Conservation (phyloP, 2,329 filamentous ascomycete genomes). For the Akanthomyces muscarius region DNA sequence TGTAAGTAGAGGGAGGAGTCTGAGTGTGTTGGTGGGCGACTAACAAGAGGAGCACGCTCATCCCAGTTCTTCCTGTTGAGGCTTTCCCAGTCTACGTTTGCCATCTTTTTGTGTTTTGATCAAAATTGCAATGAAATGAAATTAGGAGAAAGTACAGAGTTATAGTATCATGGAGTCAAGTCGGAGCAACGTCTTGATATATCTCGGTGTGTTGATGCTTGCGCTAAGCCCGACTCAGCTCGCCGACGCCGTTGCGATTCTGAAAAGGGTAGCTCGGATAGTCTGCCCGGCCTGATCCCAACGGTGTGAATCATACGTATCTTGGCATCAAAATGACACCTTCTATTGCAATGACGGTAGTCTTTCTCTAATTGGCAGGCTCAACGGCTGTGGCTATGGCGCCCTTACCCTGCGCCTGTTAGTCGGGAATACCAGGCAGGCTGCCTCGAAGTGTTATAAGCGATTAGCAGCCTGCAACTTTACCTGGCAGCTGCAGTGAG, state of each 20-base stretch:
- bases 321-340: background rate
- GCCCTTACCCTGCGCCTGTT: too few species aligned
- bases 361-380: too few species aligned
- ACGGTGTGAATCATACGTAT: background rate
- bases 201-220: background rate
- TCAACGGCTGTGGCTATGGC: too few species aligned
- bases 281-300: background rate
- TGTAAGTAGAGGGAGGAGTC: background rate
- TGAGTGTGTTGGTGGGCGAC: background rate
- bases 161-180: background rate
- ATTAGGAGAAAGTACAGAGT: background rate
- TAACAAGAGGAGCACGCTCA: constrained; percentile 19
- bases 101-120: background rate
- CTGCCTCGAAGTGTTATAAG: too few species aligned
- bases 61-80: constrained; percentile 19
- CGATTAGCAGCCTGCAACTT: too few species aligned
- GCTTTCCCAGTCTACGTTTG: constrained; percentile 17
- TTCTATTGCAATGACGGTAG: background rate
- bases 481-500: too few species aligned
- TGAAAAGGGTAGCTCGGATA: background rate
- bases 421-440: too few species aligned
- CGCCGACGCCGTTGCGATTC: background rate
- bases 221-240: constrained; percentile 7
- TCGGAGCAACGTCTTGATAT: background rate
- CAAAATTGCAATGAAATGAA: background rate